phyloP scores from a whole-genome alignment of 164 flowering plant genomes.

The Berberis thunbergii region DNA sequence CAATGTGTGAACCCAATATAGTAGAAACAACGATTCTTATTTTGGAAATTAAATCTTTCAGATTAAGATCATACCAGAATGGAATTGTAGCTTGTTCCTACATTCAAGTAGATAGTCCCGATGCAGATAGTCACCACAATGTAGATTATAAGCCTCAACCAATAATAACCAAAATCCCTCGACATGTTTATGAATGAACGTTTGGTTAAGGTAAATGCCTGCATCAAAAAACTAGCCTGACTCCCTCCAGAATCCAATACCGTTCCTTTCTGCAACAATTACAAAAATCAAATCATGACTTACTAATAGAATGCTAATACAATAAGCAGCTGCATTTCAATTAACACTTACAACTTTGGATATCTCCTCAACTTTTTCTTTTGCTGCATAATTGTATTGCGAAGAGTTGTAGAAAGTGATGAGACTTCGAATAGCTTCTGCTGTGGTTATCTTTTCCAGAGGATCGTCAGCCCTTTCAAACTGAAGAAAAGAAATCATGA shows the following conservation, averaged over 20 bases:
- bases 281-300: background rate
- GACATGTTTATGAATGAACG: slow-evolving; percentile 93
- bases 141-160: slow-evolving; percentile 88
- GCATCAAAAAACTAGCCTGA: slow-evolving; percentile 92
- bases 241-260: slow-evolving; percentile 87
- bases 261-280: slow-evolving; percentile 67
- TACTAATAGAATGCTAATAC: background rate
- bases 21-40: no score
- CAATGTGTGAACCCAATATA: no score
- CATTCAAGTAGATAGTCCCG: slow-evolving; percentile 78
- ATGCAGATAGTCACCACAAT: slow-evolving; percentile 77
- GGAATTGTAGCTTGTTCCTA: slow-evolving; percentile 70
- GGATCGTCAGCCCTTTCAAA: slow-evolving; percentile 76
- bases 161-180: slow-evolving; percentile 95
- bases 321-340: background rate
- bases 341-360: slow-evolving; percentile 61
- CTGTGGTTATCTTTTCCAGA: slow-evolving; percentile 68
- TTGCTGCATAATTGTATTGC: slow-evolving; percentile 44
- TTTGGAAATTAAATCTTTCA: no score
- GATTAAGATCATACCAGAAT: slow-evolving; percentile 51
- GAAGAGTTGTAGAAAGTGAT: slow-evolving; percentile 51
- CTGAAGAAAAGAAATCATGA: slow-evolving; percentile 26
- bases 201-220: slow-evolving; percentile 63
- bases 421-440: slow-evolving; percentile 70
- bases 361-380: slow-evolving; percentile 61